Base-by-base conservation (phyloP, 257 asterid species). In the Orobanche coerulescens region DNA sequence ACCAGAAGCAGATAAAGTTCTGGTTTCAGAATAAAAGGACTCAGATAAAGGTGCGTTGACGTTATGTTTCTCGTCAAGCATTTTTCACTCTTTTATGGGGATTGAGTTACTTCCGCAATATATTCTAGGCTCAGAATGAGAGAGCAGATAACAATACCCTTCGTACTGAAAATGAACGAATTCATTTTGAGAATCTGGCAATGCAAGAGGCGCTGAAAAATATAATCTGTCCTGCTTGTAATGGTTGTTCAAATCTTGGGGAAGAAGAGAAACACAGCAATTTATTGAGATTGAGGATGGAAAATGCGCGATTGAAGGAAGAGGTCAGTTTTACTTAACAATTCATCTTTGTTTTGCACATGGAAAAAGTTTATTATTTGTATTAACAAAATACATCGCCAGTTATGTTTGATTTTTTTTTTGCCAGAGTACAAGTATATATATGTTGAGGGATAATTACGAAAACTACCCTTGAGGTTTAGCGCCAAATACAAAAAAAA, bases 1-100 rank as follows among this genome's bases (percentile, higher is more conserved):
- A 88, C 43, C 81, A 79, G 31, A 66, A 65, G 44, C 93, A 83
- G 66, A 76, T 88, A 16, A 76, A 81, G 52, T 84, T 69, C 66
- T 87, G 89, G 94, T 87, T 87, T 76, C 92, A 87, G 75, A 87
- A 87, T 34, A 84, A 82, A 65, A 71, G 85, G 60, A 79, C 82
- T 40, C 89, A 81, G 61, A 73, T 66, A 11, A 82, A 81, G 96
- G 86, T 82, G 13, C 30, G 39, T 18, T 23, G 42, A 6, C 15
- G 13, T 46, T 56, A 31, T 30, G 37, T 31, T 34, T 12, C 26
- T 62, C 37, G 6, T 48, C 63, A 46, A 4, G 13, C 46, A 40
- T 26, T 40, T 46, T 4, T 18, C 9, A 33, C 60, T 46, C n/a
- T 19, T 25, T 51, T 18, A 18, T 50, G 42, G 13, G 16, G 15